A percentile compares a stretch with the other conserved stretches of the same genome.
Evolutionary conservation across 331 rosid species (phyloP).

Genomic region (Dryas integrifolia): DNA sequence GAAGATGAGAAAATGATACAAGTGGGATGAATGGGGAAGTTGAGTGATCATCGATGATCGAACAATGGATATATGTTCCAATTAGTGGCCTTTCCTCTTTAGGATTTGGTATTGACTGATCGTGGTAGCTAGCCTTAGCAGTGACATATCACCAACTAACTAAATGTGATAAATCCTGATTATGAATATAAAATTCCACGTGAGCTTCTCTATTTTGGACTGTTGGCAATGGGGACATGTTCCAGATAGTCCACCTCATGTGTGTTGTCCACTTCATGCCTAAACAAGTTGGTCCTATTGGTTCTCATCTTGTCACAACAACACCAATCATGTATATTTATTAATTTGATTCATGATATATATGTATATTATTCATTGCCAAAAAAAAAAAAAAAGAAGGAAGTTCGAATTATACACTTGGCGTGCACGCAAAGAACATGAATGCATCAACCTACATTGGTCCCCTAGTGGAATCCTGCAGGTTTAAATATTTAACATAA

Average conservation of each 20-base stretch:
- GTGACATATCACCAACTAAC: slow-evolving; percentile 5
- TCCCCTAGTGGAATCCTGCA: background rate
- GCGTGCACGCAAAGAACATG: slow-evolving; percentile 10
- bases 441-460: background rate
- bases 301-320: background rate
- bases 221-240: background rate
- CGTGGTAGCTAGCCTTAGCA: background rate
- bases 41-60: background rate
- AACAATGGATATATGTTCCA: background rate
- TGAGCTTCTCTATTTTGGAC: slow-evolving; percentile 1
- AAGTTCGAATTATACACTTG: background rate
- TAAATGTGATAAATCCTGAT: background rate
- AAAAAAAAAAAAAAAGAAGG: background rate
- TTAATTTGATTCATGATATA: background rate
- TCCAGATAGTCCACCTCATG: slow-evolving; percentile 16
- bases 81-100: background rate
- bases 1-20: background rate
- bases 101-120: too few relatives aligned
- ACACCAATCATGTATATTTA: background rate
- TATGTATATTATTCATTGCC: background rate
- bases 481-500: background rate
- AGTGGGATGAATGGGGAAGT: slow-evolving; percentile 4
- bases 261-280: background rate
- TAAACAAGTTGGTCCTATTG: slow-evolving; percentile 3
- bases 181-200: background rate